A percentile compares a stretch with the other conserved stretches of the same genome.
phyloP scores from a whole-genome alignment of 352 stramenopile species.

The Phytophthora colocasiae region DNA sequence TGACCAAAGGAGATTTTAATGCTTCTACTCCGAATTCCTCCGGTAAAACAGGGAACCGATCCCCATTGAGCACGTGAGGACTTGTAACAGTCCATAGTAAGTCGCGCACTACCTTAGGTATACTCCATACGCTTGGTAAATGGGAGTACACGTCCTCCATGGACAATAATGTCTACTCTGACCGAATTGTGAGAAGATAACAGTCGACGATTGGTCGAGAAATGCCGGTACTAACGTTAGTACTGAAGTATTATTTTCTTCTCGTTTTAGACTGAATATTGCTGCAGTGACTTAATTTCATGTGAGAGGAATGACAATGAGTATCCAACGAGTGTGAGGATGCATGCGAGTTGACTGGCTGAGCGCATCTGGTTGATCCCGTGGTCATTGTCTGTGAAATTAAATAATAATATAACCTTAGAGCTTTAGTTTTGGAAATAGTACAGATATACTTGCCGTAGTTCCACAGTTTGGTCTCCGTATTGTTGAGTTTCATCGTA shows the following conservation, averaged over 20 bases:
- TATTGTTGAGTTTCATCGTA: conserved; percentile 51
- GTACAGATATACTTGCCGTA: conserved; percentile 41
- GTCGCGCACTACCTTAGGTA: conserved; percentile 71
- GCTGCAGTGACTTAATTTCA: conserved; percentile 29
- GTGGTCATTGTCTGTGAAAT: conserved; percentile 36
- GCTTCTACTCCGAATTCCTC: conserved; percentile 38
- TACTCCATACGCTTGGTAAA: conserved; percentile 15
- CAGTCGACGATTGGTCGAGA: conserved; percentile 21
- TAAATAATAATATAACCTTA: too few species aligned
- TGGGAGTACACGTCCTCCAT: conserved; percentile 6
- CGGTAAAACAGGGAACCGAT: conserved; percentile 57
- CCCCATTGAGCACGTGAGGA: conserved; percentile 58
- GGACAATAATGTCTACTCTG: conserved; percentile 26
- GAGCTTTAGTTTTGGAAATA: neutral
- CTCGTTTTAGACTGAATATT: conserved; percentile 3
- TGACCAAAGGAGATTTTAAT: conserved; percentile 37
- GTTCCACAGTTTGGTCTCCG: conserved; percentile 70
- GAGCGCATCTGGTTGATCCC: conserved; percentile 52
- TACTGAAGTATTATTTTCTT: too few species aligned
- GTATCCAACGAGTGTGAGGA: conserved; percentile 47
- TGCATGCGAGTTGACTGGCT: conserved; percentile 49
- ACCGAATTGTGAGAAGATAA: conserved; percentile 16
- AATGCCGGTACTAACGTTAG: neutral
- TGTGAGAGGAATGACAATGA: conserved; percentile 52
- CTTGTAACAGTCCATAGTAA: conserved; percentile 70